Evolutionary conservation across 352 stramenopile genomes (phyloP).

Genomic region (Phytophthora brassicae): DNA sequence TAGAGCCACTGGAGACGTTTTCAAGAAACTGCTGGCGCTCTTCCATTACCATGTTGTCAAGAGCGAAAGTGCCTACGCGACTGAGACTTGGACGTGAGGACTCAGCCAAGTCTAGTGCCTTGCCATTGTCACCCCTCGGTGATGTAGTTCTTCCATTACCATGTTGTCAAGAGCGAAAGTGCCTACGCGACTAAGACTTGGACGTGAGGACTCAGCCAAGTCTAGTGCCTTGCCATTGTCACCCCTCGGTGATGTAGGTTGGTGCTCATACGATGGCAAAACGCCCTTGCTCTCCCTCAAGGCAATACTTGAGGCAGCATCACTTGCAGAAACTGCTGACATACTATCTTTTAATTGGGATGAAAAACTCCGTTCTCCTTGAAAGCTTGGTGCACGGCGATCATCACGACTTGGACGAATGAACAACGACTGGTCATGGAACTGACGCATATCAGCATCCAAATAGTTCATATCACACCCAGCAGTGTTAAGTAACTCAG

Average conservation of each 20-base stretch:
- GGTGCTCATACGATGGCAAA: conserved; percentile 16
- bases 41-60: conserved; percentile 19
- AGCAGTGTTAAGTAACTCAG: conserved; percentile 51
- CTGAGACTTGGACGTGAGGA: conserved; percentile 12
- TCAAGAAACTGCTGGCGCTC: conserved; percentile 1
- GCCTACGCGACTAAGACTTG: conserved; percentile 18
- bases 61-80: conserved; percentile 20
- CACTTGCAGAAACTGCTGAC: not conserved
- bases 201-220: conserved; percentile 6
- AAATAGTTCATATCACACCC: conserved; percentile 62
- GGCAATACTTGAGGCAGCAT: conserved; percentile 4
- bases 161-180: conserved; percentile 24
- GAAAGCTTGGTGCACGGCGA: conserved; percentile 16
- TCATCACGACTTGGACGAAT: conserved; percentile 27
- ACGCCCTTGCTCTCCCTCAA: conserved; percentile 1
- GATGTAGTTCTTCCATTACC: conserved; percentile 13
- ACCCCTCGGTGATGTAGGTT: conserved; percentile 22
- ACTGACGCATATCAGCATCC: conserved; percentile 71
- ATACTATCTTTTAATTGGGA: conserved; percentile 15
- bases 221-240: conserved; percentile 1
- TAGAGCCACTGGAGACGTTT: not conserved
- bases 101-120: conserved; percentile 3
- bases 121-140: no score
- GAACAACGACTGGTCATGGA: conserved; percentile 63
- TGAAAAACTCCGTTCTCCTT: conserved; percentile 18